phyloP scores from a whole-genome alignment of 805 yeast species.

The Kazachstania africana region DNA sequence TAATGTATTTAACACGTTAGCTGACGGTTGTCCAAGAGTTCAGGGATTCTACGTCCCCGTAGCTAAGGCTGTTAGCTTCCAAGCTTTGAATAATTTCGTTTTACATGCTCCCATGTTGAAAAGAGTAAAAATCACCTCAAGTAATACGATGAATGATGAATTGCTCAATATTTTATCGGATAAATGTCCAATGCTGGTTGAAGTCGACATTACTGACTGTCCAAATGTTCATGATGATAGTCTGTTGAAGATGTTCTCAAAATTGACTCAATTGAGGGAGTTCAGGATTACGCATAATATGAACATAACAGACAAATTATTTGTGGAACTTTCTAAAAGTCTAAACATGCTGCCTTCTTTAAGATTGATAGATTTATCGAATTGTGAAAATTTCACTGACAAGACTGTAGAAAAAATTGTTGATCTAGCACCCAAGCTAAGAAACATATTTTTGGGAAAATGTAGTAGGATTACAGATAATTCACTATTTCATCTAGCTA shows the following conservation, averaged over 20 bases:
- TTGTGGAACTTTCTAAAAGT: conserved; percentile 25
- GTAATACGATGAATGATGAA: conserved; percentile 51
- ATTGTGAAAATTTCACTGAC: conserved; percentile 74
- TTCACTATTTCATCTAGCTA: conserved; percentile 58
- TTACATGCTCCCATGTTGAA: conserved; percentile 61
- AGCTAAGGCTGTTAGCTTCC: conserved; percentile 59
- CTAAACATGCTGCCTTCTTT: conserved; percentile 42
- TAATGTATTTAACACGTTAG: conserved; percentile 54
- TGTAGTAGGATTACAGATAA: conserved; percentile 80
- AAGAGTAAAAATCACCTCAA: conserved; percentile 71
- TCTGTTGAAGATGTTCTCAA: conserved; percentile 43
- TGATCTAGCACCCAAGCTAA: conserved; percentile 65
- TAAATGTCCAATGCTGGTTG: conserved; percentile 74
- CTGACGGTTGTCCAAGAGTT: conserved; percentile 57
- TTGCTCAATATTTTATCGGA: conserved; percentile 47
- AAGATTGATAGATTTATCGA: conserved; percentile 75
- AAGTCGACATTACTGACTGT: conserved; percentile 80
- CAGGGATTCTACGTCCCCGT: conserved; percentile 89
- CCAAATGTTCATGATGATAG: conserved; percentile 58
- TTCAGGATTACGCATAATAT: conserved; percentile 67
- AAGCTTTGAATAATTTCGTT: conserved; percentile 48
- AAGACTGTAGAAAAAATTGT: conserved; percentile 63
- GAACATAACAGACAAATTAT: conserved; percentile 56
- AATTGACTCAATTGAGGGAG: conserved; percentile 67
- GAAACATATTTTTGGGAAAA: conserved; percentile 83